These are phyloP conservation scores for Cercospora citrullina DNA, from an alignment of 2,329 filamentous ascomycete species.

Conservation along the genomic window DNA sequence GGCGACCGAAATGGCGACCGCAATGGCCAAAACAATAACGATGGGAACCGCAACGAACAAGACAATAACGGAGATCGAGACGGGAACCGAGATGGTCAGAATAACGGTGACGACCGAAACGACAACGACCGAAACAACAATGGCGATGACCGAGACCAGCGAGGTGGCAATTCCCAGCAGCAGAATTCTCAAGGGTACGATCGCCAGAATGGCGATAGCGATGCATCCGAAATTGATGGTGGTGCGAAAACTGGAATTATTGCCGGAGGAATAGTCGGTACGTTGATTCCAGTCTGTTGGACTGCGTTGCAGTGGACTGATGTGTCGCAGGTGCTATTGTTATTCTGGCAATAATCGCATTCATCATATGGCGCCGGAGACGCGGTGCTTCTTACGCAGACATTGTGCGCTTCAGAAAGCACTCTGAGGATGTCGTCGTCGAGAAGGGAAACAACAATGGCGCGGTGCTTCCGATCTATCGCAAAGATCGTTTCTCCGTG, in stretches of 20 bases:
- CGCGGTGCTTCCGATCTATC: constrained; percentile 31
- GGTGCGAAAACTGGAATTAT: constrained; percentile 28
- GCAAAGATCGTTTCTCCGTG: constrained; percentile 30
- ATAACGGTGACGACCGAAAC: constrained; percentile 8
- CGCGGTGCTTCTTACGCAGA: constrained; percentile 30
- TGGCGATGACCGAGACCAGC: background rate
- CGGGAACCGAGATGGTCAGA: background rate
- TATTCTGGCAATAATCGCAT: constrained; percentile 28
- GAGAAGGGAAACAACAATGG: constrained; percentile 8
- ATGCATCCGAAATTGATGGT: constrained; percentile 15
- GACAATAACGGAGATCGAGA: constrained; percentile 8
- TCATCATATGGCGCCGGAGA: constrained; percentile 27
- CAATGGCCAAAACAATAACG: background rate
- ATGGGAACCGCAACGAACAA: background rate
- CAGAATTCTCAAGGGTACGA: background rate
- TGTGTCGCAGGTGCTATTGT: constrained; percentile 24
- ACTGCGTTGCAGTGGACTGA: constrained; percentile 1
- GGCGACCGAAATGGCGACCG: background rate
- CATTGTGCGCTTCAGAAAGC: constrained; percentile 30
- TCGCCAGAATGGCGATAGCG: background rate
- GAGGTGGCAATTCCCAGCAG: background rate
- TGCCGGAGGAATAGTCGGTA: constrained; percentile 15
- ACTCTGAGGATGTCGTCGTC: constrained; percentile 24
- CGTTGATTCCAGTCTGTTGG: background rate
- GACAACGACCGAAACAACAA: background rate